Evolutionary conservation across 805 yeast genomes (phyloP), one percentile per base, ranked within the genome.

Genomic region (Hanseniaspora singularis): DNA sequence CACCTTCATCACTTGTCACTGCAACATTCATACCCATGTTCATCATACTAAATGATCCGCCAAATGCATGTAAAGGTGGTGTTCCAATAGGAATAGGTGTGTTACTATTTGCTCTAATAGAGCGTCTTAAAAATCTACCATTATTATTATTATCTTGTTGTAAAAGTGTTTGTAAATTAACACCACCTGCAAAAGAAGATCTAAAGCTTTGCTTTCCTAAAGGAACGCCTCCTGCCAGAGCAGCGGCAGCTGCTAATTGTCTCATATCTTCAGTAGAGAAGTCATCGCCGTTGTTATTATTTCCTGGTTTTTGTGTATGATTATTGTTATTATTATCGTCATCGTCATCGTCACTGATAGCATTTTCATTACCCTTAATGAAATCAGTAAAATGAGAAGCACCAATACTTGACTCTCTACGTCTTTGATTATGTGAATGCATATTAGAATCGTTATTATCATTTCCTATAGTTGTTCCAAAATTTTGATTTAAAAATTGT

Each of bases 211-310:
- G 48, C 24, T 44, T 44, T 3, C 33, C 37, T 9, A 44, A 32
- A 14, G 48, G 48, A 23, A 44, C 41, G 31, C 51, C 51, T 23
- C 49, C 52, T 14, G 49, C 50, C 23, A 44, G 41, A n/a, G 49
- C 46, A 26, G 53, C 51, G 14, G 57, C 52, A 15, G 51, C 54
- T 14, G 56, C 51, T 16, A 52, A 45, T 24, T 52, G 55, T n/a
- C 27, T 44, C 49, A 45, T 38, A 19, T 45, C 43, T 14, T 45
- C 42, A 3, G 42, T 26, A 11, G 42, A 24, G 28, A 38, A 28
- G 22, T 40, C 42, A 19, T 44, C 48, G 3, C 32, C 42, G 18
- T 33, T 38, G 36, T 20, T 20, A 18, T 27, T 20, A 23, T 40
- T 40, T n/a, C 23, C 19, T 1, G 38, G n/a, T n/a, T n/a, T n/a